Base-by-base conservation (phyloP, 257 asterid species). In the Solanum lycopersicoides region DNA sequence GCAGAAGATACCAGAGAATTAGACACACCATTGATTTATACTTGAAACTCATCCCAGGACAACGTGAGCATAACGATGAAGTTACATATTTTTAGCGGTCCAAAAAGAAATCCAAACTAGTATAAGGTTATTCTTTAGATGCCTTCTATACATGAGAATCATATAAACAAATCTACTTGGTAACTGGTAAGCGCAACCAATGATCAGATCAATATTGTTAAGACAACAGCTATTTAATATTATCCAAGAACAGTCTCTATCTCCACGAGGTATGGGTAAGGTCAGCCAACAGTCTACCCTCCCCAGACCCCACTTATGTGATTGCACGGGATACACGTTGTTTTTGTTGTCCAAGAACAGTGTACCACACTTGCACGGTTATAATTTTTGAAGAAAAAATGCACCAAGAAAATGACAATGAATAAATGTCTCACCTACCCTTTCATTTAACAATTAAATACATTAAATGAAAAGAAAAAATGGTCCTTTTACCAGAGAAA, bases 1-100 rank as follows among this genome's bases (percentile, higher is more conserved):
- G 96, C 90, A 92, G 28, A 87, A 50, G 84, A 65, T 47, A 85
- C 53, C 77, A 16, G 34, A 5, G 37, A 34, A 83, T 56, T 3
- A 39, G 37, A 83, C 41, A 60, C 25, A 37, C 9, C 12, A 0
- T 74, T 34, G 18, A 34, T 32, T 2, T 59, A 34, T 59, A 21
- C 12, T 83, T 32, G 16, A 16, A 84, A 65, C 87, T 60, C 41
- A 25, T n/a, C 41, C 35, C 59, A 84, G 13, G 41, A 16, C 80
- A 42, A 63, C 86, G 1, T 83, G 25, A 59, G 63, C 13, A 30
- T 30, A 83, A 83, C 12, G 39, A 83, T 71, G 42, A 73, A 73
- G 82, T 73, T 73, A 7, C 35, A 15, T 41, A 75, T 41, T 21
- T 41, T 75, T 23, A 75, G 56, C 0, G 34, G 34, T 72, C 21